These are phyloP conservation scores for Panaeolus cyanescens DNA, from an alignment of 768 basidiomycete species.

Conservation along the genomic window DNA sequence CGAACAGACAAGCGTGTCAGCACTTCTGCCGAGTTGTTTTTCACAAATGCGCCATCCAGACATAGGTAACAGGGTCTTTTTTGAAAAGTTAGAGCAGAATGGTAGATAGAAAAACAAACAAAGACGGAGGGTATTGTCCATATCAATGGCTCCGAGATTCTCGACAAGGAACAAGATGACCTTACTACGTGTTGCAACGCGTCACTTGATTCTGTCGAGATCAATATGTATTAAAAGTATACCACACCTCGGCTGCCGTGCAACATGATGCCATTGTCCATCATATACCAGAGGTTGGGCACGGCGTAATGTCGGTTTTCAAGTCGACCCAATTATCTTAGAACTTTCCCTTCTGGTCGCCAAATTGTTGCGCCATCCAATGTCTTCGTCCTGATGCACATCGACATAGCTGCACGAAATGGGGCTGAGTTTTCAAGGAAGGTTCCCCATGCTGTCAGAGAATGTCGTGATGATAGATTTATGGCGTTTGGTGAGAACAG, in stretches of 20 bases:
- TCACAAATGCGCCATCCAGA: background rate
- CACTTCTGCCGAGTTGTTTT: background rate
- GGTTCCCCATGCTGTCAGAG: background rate
- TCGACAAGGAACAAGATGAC: too few species aligned
- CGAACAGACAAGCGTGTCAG: background rate
- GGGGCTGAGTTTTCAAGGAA: background rate
- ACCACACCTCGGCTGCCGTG: background rate
- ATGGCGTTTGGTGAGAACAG: constrained; percentile 3
- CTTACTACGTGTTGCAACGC: too few species aligned
- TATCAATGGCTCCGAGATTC: background rate
- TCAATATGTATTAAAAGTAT: background rate
- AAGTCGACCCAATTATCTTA: background rate
- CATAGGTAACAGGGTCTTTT: background rate
- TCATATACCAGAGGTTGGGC: background rate
- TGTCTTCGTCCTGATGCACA: background rate
- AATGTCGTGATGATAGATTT: background rate
- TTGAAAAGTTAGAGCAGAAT: background rate
- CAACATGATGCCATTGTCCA: background rate
- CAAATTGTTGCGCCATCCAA: background rate
- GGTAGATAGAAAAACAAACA: background rate
- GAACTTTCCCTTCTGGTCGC: background rate
- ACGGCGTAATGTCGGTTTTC: background rate
- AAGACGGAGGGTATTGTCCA: background rate
- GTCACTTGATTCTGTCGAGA: too few species aligned
- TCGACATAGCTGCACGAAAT: background rate